A percentile compares a stretch with the other conserved stretches of the same genome.
Conservation (phyloP, 805 yeast species). For the Candida glaebosa region DNA sequence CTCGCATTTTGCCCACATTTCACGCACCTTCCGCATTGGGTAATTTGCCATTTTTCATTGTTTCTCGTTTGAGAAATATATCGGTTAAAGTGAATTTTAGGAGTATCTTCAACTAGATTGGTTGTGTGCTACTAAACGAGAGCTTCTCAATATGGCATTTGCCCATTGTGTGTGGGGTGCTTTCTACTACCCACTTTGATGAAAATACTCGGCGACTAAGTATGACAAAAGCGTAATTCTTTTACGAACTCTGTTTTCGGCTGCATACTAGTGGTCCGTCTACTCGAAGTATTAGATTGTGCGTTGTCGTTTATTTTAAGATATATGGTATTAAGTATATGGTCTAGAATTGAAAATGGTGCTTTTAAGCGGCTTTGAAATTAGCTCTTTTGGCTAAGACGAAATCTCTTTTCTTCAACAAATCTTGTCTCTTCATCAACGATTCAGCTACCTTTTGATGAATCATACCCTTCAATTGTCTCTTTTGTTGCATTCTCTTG, state of each 20-base stretch:
- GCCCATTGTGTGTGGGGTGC: too few relatives aligned
- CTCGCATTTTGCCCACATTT: background rate
- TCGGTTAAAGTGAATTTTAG: too few relatives aligned
- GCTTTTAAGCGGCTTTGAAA: slow-evolving; percentile 4
- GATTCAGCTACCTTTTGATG: slow-evolving; percentile 17
- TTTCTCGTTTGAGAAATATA: slow-evolving; percentile 1
- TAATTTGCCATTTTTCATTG: background rate
- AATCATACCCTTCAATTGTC: slow-evolving; percentile 20
- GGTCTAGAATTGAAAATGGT: slow-evolving; percentile 2
- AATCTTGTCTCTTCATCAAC: slow-evolving; percentile 5
- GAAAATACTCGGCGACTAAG: too few relatives aligned
- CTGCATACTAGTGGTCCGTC: too few relatives aligned
- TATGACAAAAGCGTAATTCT: too few relatives aligned
- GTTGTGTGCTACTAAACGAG: too few relatives aligned
- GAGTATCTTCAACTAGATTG: too few relatives aligned
- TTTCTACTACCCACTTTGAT: too few relatives aligned
- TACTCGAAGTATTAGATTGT: too few relatives aligned
- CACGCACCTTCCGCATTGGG: background rate
- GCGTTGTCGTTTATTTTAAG: background rate
- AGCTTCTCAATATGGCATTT: too few relatives aligned
- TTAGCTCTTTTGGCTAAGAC: slow-evolving; percentile 4
- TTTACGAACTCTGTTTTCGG: too few relatives aligned
- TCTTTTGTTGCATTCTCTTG: slow-evolving; percentile 17
- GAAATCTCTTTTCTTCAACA: slow-evolving; percentile 17
- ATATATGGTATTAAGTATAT: background rate